These are phyloP conservation scores for Penicillium rolfsii DNA, from an alignment of 2,329 filamentous ascomycete genomes.

Conservation along the genomic window DNA sequence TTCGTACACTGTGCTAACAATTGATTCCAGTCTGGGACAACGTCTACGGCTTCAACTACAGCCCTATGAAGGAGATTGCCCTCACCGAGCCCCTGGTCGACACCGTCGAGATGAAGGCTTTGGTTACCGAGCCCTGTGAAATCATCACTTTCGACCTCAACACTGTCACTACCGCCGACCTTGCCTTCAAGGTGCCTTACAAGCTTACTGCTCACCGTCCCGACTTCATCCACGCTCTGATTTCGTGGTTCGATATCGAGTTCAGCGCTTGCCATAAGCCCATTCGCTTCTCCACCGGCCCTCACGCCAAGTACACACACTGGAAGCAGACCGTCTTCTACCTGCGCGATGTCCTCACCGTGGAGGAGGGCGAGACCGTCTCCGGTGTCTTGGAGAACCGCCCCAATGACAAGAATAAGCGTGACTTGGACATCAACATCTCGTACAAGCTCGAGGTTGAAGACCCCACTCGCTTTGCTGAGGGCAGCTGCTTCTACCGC, in stretches of 20 bases:
- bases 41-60: conserved; percentile 97
- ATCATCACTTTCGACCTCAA: conserved; percentile 92
- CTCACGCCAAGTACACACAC: conserved; percentile 98
- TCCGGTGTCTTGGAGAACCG: conserved; percentile 74
- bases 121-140: conserved; percentile 85
- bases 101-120: conserved; percentile 95
- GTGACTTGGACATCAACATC: conserved; percentile 90
- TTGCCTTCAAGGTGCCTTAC: conserved; percentile 82
- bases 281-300: conserved; percentile 93
- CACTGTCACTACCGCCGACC: conserved; percentile 79
- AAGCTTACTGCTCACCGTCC: conserved; percentile 76
- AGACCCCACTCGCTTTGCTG: conserved; percentile 69
- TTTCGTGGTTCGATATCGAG: conserved; percentile 99
- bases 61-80: conserved; percentile 88
- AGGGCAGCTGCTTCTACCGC: conserved; percentile 78
- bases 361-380: conserved; percentile 82
- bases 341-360: conserved; percentile 87
- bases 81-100: conserved; percentile 96
- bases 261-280: conserved; percentile 98
- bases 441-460: conserved; percentile 78
- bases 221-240: conserved; percentile 94
- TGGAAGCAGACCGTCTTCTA: conserved; percentile 99
- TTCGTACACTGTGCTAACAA: conserved; percentile 28
- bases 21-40: conserved; percentile 86
- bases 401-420: conserved; percentile 91